Evolutionary conservation across 768 basidiomycete species (phyloP).

Genomic region (Boletus reticuloceps): DNA sequence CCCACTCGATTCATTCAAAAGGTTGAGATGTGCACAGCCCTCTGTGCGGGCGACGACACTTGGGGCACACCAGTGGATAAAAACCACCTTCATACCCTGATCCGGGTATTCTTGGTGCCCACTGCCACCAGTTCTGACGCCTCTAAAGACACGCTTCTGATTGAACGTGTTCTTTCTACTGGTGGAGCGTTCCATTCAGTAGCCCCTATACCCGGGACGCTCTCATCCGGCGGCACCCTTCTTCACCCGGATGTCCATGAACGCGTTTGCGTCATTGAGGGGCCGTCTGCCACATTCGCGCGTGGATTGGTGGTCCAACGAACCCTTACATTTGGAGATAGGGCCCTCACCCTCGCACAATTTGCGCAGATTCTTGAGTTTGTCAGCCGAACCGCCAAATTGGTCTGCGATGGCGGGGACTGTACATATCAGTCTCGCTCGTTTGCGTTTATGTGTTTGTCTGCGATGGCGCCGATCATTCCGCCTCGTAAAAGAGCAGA

Average conservation of each 20-base stretch:
- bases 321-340: background rate
- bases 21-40: conserved; percentile 11
- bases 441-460: conserved; percentile 12
- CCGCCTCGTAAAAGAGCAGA: background rate
- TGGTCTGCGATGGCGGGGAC: conserved; percentile 6
- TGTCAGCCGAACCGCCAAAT: background rate
- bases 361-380: conserved; percentile 7
- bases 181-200: conserved; percentile 4
- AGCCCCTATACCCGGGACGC: background rate
- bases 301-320: conserved; percentile 10
- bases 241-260: conserved; percentile 14
- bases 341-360: background rate
- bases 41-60: background rate
- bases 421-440: conserved; percentile 12
- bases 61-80: background rate
- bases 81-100: conserved; percentile 5
- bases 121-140: background rate
- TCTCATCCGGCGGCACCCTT: background rate
- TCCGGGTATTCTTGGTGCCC: conserved; percentile 2
- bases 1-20: conserved; percentile 1
- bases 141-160: background rate
- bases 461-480: conserved; percentile 1
- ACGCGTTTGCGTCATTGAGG: background rate
- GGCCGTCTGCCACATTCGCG: background rate
- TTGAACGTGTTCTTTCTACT: conserved; percentile 17